phyloP scores from a whole-genome alignment of 805 yeast species.

The Candida arabinofermentans region DNA sequence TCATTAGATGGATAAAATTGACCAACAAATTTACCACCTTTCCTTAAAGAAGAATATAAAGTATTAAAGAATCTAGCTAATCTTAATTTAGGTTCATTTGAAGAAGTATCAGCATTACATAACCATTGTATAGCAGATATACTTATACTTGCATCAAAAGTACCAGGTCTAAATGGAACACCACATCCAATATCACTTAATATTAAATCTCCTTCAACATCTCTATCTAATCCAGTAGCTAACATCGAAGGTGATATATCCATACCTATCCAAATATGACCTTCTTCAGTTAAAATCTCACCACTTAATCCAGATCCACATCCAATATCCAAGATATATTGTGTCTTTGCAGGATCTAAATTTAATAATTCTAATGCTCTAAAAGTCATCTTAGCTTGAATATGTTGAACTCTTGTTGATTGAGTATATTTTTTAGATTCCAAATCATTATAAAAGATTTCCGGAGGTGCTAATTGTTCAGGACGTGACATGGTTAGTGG shows the following conservation, averaged over 20 bases:
- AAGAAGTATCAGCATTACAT: slow-evolving; percentile 87
- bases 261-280: slow-evolving; percentile 93
- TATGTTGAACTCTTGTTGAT: slow-evolving; percentile 95
- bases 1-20: slow-evolving; percentile 96
- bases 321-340: slow-evolving; percentile 84
- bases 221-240: slow-evolving; percentile 90
- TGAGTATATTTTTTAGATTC: slow-evolving; percentile 89
- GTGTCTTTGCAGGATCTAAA: slow-evolving; percentile 56
- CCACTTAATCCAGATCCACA: slow-evolving; percentile 98
- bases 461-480: slow-evolving; percentile 95
- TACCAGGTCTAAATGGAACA: slow-evolving; percentile 91
- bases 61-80: slow-evolving; percentile 81
- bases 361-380: slow-evolving; percentile 87
- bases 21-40: slow-evolving; percentile 97
- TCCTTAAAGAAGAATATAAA: slow-evolving; percentile 74
- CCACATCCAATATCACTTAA: slow-evolving; percentile 92
- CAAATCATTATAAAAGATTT: slow-evolving; percentile 84
- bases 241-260: slow-evolving; percentile 96
- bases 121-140: slow-evolving; percentile 97
- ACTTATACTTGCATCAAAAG: slow-evolving; percentile 94
- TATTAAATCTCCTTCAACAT: slow-evolving; percentile 89
- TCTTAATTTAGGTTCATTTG: slow-evolving; percentile 80
- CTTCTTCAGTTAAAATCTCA: slow-evolving; percentile 89
- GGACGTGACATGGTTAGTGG: slow-evolving; percentile 76
- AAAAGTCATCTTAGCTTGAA: slow-evolving; percentile 96